Evolutionary conservation across 2,329 filamentous ascomycete species (phyloP), one percentile per base, ranked within the genome.

Genomic region (Aspergillus pseudoglaucus): DNA sequence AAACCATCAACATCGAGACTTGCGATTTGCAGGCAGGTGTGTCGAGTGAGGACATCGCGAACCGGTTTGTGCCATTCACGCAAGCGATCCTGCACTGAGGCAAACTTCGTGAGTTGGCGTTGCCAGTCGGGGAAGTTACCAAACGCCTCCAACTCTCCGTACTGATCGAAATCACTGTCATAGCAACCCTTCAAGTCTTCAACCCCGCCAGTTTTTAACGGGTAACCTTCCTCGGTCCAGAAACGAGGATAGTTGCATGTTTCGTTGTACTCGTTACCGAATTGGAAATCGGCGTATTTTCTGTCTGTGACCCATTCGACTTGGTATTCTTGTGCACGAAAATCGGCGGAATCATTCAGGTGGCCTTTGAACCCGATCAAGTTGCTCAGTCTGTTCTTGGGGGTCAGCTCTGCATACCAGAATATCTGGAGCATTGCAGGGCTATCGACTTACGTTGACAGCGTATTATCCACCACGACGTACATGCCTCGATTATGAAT

Each of bases 1-100:
- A 81, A 83, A 0, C 81, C 82, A 58, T 85, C 82, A 47, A 85
- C 78, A 57, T 85, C 82, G n/a, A 85, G 69, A 52, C 75, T 78
- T 20, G 71, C 65, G 47, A 85, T 82, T 30, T 79, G 72, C 63
- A 84, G 79, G 63, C 82, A 85, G 1, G 80, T 82, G 56, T 84
- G 81, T 40, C 75, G 75, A 52, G 78, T 75, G 48, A 85, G 67
- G 54, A 79, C 80, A 42, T 76, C 71, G 25, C 75, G 67, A 0
- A 84, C 81, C 10, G 75, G 74, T 2, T 79, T 77, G 23, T 75
- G 58, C 82, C 82, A 85, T 56, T 84, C 81, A 45, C 82, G 75
- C 3, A 85, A 69, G 58, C 82, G 80, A 63, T 85, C 82, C 63
- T 85, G 82, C 1, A 84, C 82, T 37, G 78, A 81, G 43, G 81